phyloP scores from a whole-genome alignment of 2,329 filamentous ascomycete genomes.

The Oidium heveae region DNA sequence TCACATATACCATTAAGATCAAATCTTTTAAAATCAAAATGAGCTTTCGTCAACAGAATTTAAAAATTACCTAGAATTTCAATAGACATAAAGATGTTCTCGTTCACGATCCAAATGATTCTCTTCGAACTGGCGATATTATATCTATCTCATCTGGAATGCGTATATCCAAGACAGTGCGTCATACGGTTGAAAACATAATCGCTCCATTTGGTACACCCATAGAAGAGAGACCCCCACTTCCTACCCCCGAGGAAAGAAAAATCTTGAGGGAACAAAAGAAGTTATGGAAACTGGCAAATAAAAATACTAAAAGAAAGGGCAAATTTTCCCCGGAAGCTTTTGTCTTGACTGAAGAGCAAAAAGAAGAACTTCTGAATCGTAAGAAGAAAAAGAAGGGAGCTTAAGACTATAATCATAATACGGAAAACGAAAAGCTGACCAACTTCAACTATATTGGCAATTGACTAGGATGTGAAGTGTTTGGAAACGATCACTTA shows the following conservation, averaged over 20 bases:
- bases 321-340: too few species aligned
- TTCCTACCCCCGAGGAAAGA: conserved; percentile 39
- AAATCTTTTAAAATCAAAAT: background rate
- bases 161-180: conserved; percentile 39
- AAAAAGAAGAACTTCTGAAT: too few species aligned
- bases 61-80: conserved; percentile 26
- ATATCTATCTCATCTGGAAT: conserved; percentile 43
- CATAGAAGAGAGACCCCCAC: conserved; percentile 35
- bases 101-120: conserved; percentile 55
- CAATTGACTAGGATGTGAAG: too few species aligned
- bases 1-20: too few species aligned
- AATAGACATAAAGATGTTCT: conserved; percentile 37
- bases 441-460: too few species aligned
- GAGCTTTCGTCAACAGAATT: background rate
- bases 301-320: too few species aligned
- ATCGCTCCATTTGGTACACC: conserved; percentile 43
- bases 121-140: conserved; percentile 48
- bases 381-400: too few species aligned
- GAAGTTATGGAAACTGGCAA: conserved; percentile 1
- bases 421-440: too few species aligned
- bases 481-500: too few species aligned
- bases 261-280: conserved; percentile 27
- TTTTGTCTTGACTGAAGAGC: too few species aligned
- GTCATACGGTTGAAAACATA: conserved; percentile 51
- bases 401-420: too few species aligned